Percentiles rank a stretch among this genome's conserved stretches.
Evolutionary conservation across 2,329 filamentous ascomycete species (phyloP).

Genomic region (Trichoderma semiorbis): DNA sequence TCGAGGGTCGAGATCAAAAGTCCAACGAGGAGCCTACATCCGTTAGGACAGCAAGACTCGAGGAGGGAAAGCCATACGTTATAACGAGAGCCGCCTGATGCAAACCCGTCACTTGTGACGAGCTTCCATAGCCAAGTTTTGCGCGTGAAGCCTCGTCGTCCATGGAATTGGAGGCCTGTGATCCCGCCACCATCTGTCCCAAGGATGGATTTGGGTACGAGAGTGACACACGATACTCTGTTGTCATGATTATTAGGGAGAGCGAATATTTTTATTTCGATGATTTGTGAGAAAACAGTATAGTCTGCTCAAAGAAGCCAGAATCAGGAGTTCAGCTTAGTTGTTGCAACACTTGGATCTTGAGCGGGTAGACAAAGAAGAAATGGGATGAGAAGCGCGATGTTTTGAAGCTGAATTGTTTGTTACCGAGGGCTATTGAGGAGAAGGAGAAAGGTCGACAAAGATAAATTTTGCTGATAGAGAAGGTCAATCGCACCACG

Average conservation of each 20-base stretch:
- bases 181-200: slow-evolving; percentile 28
- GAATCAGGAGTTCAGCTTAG: neutral
- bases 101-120: neutral
- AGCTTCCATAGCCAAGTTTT: neutral
- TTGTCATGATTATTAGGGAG: slow-evolving; percentile 23
- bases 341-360: neutral
- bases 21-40: slow-evolving; percentile 45
- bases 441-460: neutral
- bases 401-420: neutral
- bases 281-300: neutral
- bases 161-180: slow-evolving; percentile 6
- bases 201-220: slow-evolving; percentile 34
- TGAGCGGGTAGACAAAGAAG: neutral
- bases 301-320: neutral
- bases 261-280: neutral
- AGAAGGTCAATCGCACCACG: neutral
- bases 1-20: slow-evolving; percentile 57
- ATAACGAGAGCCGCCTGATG: slow-evolving; percentile 19
- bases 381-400: neutral
- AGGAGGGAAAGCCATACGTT: slow-evolving; percentile 18
- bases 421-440: neutral
- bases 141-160: neutral
- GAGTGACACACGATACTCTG: slow-evolving; percentile 30
- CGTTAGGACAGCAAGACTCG: neutral
- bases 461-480: neutral